Evolutionary conservation across 1,284 basidiomycete genomes (phyloP), one percentile per base, ranked within the genome.

Genomic region (Puccinia horiana): DNA sequence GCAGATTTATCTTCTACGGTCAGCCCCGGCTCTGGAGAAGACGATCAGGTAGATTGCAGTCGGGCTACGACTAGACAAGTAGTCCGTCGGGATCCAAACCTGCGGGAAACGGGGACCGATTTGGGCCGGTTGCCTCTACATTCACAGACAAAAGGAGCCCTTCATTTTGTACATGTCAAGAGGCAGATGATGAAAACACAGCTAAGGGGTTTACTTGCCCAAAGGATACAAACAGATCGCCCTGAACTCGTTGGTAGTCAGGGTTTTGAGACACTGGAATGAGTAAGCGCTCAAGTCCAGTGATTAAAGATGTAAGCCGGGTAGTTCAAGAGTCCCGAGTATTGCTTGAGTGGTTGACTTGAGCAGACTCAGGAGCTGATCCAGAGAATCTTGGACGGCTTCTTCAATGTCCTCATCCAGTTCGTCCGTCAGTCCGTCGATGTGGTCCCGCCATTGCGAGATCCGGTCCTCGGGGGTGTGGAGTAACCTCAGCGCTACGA

Each of bases 401-500:
- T 56, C n/a, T 54, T 79, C 77, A 23, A 72, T 58, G 11, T 79
- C 63, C 12, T 12, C 8, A 20, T 44, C 67, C 26, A 79, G 20
- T 29, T 80, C 49, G 54, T 80, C 67, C 5, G 20, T 29, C 35
- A 56, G 42, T 20, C 77, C 77, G 26, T 80, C 49, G 1, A 80
- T 47, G 26, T 70, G 44, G 16, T 72, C 35, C 18, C 52, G 40
- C 77, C 77, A 80, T 26, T 72, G 2, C 12, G 40, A 40, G 23
- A 72, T 9, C 23, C 37, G 44, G 5, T 61, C 35, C 67, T 18
- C 14, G 12, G 77, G 52, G 6, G 26, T 49, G 56, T 72, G 65
- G 6, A 80, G n/a, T 35, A 80, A 69, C 16, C 77, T 2, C 52
- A 80, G 44, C 16, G 77, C 44, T 2, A 67, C 47, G 2, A 80